These are phyloP conservation scores for Telfairia occidentalis DNA, from an alignment of 331 rosid genomes.

Conservation along the genomic window DNA sequence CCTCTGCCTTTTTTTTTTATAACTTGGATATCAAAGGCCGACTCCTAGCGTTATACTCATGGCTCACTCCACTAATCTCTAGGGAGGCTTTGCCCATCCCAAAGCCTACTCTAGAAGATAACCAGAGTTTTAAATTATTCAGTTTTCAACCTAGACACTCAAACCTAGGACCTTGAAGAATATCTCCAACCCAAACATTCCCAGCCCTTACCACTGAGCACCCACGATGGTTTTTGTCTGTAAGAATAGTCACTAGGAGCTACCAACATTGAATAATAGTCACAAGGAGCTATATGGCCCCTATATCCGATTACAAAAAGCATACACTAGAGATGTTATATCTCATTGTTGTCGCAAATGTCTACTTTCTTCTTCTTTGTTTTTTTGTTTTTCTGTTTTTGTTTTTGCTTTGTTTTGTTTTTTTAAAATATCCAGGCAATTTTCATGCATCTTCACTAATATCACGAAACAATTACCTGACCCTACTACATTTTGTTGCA, in stretches of 20 bases:
- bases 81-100: background rate
- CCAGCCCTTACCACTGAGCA: background rate
- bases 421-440: too few species aligned
- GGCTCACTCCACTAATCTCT: background rate
- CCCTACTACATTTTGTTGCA: background rate
- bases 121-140: background rate
- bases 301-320: background rate
- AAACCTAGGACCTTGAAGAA: background rate
- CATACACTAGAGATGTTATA: background rate
- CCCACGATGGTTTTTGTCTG: background rate
- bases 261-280: background rate
- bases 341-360: background rate
- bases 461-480: background rate
- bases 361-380: too few species aligned
- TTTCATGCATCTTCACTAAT: too few species aligned
- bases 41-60: background rate
- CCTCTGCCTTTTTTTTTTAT: background rate
- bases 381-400: background rate
- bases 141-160: background rate
- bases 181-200: background rate
- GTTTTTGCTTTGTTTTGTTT: too few species aligned
- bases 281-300: background rate
- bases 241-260: background rate
- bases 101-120: background rate
- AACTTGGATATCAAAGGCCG: background rate